These are phyloP conservation scores for Calamus simplicifolius DNA, from an alignment of 176 grass and related monocot species.

Conservation along the genomic window DNA sequence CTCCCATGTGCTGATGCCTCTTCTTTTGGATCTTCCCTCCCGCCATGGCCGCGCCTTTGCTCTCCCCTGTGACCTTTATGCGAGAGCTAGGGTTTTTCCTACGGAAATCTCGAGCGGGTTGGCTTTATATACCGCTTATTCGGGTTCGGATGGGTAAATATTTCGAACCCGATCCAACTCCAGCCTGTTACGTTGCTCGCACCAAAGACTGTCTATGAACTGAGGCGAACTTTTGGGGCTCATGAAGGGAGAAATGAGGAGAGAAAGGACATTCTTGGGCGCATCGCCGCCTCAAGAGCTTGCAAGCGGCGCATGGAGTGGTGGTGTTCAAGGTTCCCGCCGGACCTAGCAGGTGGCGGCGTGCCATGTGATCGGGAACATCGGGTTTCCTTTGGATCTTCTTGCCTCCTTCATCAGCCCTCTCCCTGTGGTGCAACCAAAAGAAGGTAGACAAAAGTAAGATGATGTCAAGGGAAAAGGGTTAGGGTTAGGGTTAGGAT, in stretches of 20 bases:
- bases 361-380: conserved; percentile 2
- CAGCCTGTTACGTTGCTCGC: conserved; percentile 45
- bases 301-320: conserved; percentile 85
- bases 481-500: not conserved
- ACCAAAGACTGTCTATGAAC: conserved; percentile 92
- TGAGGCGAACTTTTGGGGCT: conserved; percentile 82
- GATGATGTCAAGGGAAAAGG: not conserved
- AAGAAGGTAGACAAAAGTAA: not conserved
- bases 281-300: conserved; percentile 78
- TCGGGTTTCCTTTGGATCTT: conserved; percentile 65
- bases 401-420: conserved; percentile 65
- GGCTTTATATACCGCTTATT: too few species aligned
- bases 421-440: conserved; percentile 35
- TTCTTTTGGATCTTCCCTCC: conserved; percentile 92
- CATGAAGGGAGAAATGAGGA: conserved; percentile 86
- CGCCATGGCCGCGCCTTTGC: conserved; percentile 30
- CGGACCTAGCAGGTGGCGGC: conserved; percentile 1
- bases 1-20: conserved; percentile 33
- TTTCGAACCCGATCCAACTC: too few species aligned
- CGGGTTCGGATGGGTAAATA: too few species aligned
- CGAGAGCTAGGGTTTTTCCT: too few species aligned
- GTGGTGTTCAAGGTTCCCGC: conserved; percentile 43
- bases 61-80: too few species aligned
- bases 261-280: conserved; percentile 95
- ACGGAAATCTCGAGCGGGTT: too few species aligned